Evolutionary conservation across 495 filamentous ascomycete genomes (phyloP).

Genomic region (Penicillium cinerascens): DNA sequence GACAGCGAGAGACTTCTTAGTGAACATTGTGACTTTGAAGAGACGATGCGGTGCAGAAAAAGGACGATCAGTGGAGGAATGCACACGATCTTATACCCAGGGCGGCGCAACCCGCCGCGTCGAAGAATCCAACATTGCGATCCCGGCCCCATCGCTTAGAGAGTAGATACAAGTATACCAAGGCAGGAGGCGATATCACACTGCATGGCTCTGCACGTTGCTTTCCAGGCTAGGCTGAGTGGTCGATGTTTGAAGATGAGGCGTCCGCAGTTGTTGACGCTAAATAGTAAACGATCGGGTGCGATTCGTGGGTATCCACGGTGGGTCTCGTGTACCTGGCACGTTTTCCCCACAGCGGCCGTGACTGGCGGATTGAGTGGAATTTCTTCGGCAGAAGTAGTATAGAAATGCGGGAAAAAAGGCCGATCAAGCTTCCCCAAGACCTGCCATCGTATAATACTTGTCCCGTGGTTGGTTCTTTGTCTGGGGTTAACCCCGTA

Average conservation of each 20-base stretch:
- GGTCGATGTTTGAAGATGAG: not conserved
- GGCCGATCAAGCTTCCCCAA: too few relatives aligned
- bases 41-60: not conserved
- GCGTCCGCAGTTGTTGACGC: not conserved
- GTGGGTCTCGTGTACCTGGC: not conserved
- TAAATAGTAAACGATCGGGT: not conserved
- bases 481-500: not conserved
- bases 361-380: not conserved
- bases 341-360: not conserved
- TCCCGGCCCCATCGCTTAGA: not conserved
- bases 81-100: slow-evolving; percentile 5
- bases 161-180: not conserved
- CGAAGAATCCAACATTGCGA: not conserved
- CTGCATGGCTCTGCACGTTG: not conserved
- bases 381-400: too few relatives aligned
- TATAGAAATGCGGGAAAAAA: too few relatives aligned
- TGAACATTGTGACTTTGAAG: slow-evolving; percentile 16
- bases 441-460: too few relatives aligned
- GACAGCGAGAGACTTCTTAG: slow-evolving; percentile 20
- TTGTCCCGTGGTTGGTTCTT: too few relatives aligned
- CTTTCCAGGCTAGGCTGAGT: not conserved
- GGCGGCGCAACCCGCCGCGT: not conserved
- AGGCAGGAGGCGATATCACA: not conserved
- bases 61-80: not conserved
- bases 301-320: not conserved